phyloP scores from a whole-genome alignment of 2,329 filamentous ascomycete species.

The Penicillium polonicum region DNA sequence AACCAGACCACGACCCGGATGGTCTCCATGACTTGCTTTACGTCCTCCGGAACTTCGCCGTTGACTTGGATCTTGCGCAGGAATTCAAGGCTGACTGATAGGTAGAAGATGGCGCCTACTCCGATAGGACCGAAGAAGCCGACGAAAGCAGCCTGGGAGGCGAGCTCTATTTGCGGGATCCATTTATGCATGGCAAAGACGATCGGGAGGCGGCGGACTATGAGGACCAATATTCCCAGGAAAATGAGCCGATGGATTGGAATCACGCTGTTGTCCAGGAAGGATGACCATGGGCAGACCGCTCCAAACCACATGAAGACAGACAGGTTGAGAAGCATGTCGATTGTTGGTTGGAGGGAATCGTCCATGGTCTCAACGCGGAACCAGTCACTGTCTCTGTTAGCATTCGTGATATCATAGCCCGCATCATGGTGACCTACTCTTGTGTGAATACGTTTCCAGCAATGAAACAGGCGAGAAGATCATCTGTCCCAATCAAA shows the following conservation, averaged over 20 bases:
- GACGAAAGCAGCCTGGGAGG: constrained; percentile 76
- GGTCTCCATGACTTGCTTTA: constrained; percentile 62
- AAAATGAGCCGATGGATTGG: constrained; percentile 70
- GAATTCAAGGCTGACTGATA: constrained; percentile 78
- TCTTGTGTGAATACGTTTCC: constrained; percentile 91
- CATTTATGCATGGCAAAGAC: constrained; percentile 70
- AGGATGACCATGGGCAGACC: constrained; percentile 75
- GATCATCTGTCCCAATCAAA: constrained; percentile 83
- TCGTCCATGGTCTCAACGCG: constrained; percentile 84
- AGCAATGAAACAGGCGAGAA: constrained; percentile 87
- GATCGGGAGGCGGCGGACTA: constrained; percentile 75
- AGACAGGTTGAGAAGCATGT: constrained; percentile 87
- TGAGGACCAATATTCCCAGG: constrained; percentile 71
- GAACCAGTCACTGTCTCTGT: constrained; percentile 72
- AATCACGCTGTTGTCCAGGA: constrained; percentile 66
- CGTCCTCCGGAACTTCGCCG: constrained; percentile 63
- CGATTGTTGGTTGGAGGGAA: constrained; percentile 87
- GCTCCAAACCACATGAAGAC: constrained; percentile 92
- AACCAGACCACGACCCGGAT: constrained; percentile 82
- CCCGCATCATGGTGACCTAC: constrained; percentile 36
- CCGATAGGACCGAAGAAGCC: constrained; percentile 94
- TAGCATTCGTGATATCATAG: constrained; percentile 6
- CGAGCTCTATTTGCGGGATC: constrained; percentile 75
- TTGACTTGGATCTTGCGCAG: constrained; percentile 59
- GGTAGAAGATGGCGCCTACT: constrained; percentile 85